Percentiles rank a stretch among this genome's conserved stretches.
These are phyloP conservation scores for Penstemon eatonii DNA, from an alignment of 257 asterid genomes.

Conservation along the genomic window DNA sequence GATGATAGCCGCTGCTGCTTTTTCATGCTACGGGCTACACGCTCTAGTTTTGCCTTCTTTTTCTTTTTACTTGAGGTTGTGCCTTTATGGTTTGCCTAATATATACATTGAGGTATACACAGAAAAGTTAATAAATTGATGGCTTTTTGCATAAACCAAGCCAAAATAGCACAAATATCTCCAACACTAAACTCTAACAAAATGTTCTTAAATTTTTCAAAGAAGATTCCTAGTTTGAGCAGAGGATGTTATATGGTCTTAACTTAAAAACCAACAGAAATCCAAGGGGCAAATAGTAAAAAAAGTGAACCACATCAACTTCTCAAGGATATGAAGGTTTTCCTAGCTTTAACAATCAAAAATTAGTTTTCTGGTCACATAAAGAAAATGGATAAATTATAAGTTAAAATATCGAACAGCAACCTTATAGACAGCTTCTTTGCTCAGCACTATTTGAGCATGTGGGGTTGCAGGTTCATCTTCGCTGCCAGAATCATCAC, in stretches of 20 bases:
- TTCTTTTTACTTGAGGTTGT: conserved; percentile 94
- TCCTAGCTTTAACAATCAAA: conserved; percentile 6
- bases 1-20: conserved; percentile 84
- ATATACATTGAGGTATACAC: conserved; percentile 1
- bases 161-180: conserved; percentile 14
- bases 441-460: conserved; percentile 61
- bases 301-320: conserved; percentile 11
- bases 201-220: not conserved
- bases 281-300: not conserved
- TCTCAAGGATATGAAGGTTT: not conserved
- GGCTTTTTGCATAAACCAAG: conserved; percentile 8
- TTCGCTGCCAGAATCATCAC: conserved; percentile 77
- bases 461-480: conserved; percentile 54
- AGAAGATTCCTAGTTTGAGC: conserved; percentile 14
- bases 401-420: conserved; percentile 31
- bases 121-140: not conserved
- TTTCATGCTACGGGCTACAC: conserved; percentile 87
- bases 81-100: conserved; percentile 85
- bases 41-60: conserved; percentile 94
- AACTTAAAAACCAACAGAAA: conserved; percentile 6
- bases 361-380: conserved; percentile 1
- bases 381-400: not conserved
- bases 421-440: conserved; percentile 92
- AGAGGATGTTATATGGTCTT: not conserved
- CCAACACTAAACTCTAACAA: conserved; percentile 18